Evolutionary conservation across 2,329 filamentous ascomycete species (phyloP).

Genomic region (Dactylellina cionopaga): DNA sequence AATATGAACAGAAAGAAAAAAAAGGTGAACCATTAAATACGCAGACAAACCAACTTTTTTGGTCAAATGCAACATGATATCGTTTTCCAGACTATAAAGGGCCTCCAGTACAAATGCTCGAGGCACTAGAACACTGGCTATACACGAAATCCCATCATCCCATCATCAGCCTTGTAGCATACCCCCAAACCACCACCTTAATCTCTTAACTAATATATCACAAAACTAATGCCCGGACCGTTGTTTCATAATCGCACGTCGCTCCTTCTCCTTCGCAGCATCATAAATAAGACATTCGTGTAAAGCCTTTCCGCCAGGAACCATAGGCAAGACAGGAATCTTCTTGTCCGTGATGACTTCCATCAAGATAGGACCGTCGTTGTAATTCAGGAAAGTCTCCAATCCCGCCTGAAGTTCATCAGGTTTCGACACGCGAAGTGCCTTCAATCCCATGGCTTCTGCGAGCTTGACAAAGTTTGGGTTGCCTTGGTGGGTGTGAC

Average conservation of each 20-base stretch:
- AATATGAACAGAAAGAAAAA: conserved; percentile 11
- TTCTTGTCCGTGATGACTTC: conserved; percentile 92
- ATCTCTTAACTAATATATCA: neutral
- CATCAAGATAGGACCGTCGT: conserved; percentile 88
- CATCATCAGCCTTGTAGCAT: neutral
- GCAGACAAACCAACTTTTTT: neutral
- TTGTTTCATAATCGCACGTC: conserved; percentile 53
- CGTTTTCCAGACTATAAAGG: too few species aligned
- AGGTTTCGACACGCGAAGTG: conserved; percentile 75
- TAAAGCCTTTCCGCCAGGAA: conserved; percentile 83
- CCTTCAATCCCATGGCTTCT: conserved; percentile 88
- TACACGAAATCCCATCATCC: neutral
- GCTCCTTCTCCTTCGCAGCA: conserved; percentile 68
- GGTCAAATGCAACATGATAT: conserved; percentile 1
- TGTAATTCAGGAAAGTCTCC: conserved; percentile 82
- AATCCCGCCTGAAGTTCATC: conserved; percentile 80
- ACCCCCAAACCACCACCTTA: neutral
- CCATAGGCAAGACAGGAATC: conserved; percentile 97
- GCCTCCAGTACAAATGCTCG: too few species aligned
- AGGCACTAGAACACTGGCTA: too few species aligned
- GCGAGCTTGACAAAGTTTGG: conserved; percentile 95
- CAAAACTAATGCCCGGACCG: conserved; percentile 33
- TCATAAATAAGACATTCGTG: conserved; percentile 95
- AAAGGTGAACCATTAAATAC: neutral
- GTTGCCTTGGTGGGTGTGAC: conserved; percentile 90